Percentiles rank a stretch among this genome's conserved stretches.
Conservation (phyloP, 2,329 filamentous ascomycete species). For the Sporothrix brunneoviolacea region DNA sequence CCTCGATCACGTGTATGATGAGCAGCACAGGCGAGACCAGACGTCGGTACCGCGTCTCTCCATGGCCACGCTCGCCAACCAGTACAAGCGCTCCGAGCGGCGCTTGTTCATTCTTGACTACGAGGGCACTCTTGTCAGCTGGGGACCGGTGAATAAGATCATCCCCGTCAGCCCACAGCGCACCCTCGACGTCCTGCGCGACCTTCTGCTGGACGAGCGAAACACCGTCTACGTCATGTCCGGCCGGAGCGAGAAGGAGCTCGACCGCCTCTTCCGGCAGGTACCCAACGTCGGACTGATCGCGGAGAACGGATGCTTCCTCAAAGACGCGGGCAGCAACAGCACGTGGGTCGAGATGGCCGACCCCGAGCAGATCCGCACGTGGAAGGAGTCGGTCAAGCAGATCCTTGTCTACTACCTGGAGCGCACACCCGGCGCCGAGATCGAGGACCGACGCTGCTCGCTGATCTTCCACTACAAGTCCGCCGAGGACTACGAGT, state of each 20-base stretch:
- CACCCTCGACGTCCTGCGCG: constrained; percentile 74
- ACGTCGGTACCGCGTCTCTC: constrained; percentile 82
- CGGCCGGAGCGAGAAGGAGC: constrained; percentile 75
- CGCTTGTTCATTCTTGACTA: constrained; percentile 89
- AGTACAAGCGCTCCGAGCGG: constrained; percentile 59
- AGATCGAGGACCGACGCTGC: constrained; percentile 86
- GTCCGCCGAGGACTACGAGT: constrained; percentile 67
- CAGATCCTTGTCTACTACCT: constrained; percentile 83
- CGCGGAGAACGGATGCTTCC: constrained; percentile 89
- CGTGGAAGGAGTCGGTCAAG: constrained; percentile 79
- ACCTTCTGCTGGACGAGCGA: constrained; percentile 68
- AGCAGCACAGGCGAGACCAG: constrained; percentile 78
- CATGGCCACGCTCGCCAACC: constrained; percentile 53
- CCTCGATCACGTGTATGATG: constrained; percentile 69
- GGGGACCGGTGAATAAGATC: constrained; percentile 76
- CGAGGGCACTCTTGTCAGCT: constrained; percentile 84
- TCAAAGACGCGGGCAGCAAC: constrained; percentile 59
- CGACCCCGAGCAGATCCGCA: constrained; percentile 59
- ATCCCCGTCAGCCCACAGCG: constrained; percentile 79
- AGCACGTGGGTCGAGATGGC: constrained; percentile 73
- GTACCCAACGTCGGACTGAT: constrained; percentile 82
- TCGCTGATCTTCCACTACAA: constrained; percentile 88
- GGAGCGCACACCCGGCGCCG: constrained; percentile 80
- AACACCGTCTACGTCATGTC: constrained; percentile 96
- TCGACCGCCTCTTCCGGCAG: constrained; percentile 77